Conservation (phyloP, 139 green algal species). For the Picochlorum sp. region DNA sequence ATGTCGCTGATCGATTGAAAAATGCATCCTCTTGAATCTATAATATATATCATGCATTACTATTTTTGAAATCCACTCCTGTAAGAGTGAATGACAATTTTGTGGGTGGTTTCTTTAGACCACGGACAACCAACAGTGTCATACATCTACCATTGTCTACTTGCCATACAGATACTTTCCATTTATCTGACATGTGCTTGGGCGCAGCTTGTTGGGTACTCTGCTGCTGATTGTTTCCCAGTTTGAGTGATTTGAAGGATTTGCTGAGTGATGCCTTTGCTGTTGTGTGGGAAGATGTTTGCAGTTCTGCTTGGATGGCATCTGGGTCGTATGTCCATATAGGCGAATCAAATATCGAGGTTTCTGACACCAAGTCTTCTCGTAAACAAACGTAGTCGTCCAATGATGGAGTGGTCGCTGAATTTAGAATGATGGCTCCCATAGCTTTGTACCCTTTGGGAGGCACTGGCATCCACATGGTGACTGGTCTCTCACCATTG, state of each 20-base stretch:
- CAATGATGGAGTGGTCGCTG: conserved; percentile 47
- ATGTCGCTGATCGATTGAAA: conserved; percentile 62
- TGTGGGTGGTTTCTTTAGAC: conserved; percentile 9
- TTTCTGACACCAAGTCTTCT: conserved; percentile 36
- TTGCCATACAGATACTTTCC: conserved; percentile 63
- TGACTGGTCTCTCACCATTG: conserved; percentile 44
- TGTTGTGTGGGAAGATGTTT: neutral
- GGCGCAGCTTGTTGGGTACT: neutral
- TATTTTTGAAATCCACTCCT: neutral
- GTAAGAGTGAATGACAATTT: neutral
- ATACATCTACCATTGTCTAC: conserved; percentile 48
- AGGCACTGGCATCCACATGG: conserved; percentile 67
- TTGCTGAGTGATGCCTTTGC: neutral
- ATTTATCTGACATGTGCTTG: conserved; percentile 49
- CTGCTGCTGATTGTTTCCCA: neutral
- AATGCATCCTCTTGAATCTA: conserved; percentile 30
- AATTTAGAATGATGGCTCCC: conserved; percentile 59
- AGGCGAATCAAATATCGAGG: conserved; percentile 38
- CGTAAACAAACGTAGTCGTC: conserved; percentile 46
- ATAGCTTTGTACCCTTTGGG: conserved; percentile 55
- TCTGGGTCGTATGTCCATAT: conserved; percentile 53
- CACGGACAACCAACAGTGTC: conserved; percentile 44
- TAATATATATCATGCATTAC: neutral
- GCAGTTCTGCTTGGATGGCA: neutral
- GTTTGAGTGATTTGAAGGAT: neutral